Percentiles rank a stretch among this genome's conserved stretches.
Evolutionary conservation across 257 asterid genomes (phyloP).

Genomic region (Fraxinus anomala): DNA sequence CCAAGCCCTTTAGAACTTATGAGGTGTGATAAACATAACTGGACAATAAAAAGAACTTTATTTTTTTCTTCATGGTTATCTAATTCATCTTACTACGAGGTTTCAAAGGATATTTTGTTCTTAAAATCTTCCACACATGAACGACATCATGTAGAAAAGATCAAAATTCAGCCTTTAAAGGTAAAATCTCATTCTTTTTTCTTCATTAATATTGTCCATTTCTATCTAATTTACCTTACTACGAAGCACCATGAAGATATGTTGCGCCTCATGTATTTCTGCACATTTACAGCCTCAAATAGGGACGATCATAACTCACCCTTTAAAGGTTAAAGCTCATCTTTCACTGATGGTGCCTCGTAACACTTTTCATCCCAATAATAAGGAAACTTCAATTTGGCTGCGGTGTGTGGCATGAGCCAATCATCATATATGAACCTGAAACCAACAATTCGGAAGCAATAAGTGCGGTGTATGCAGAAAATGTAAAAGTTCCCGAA

Average conservation of each 20-base stretch:
- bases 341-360: constrained; percentile 46
- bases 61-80: neutral
- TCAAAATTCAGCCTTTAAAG: constrained; percentile 3
- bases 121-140: neutral
- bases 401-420: constrained; percentile 93
- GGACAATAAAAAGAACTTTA: neutral
- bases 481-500: neutral
- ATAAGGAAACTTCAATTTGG: constrained; percentile 74
- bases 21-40: neutral
- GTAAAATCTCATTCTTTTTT: constrained; percentile 61
- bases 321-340: constrained; percentile 61
- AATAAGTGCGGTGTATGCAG: neutral
- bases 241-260: neutral
- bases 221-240: neutral
- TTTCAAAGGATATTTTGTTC: no score
- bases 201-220: neutral
- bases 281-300: neutral
- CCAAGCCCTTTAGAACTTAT: neutral
- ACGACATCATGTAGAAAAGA: neutral
- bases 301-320: constrained; percentile 6
- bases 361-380: constrained; percentile 75
- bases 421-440: constrained; percentile 91
- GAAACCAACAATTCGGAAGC: constrained; percentile 26
- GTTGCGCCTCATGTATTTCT: neutral
- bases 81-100: neutral